Percentiles rank a stretch among this genome's conserved stretches.
phyloP scores from a whole-genome alignment of 768 basidiomycete species.

The Suillus spraguei region DNA sequence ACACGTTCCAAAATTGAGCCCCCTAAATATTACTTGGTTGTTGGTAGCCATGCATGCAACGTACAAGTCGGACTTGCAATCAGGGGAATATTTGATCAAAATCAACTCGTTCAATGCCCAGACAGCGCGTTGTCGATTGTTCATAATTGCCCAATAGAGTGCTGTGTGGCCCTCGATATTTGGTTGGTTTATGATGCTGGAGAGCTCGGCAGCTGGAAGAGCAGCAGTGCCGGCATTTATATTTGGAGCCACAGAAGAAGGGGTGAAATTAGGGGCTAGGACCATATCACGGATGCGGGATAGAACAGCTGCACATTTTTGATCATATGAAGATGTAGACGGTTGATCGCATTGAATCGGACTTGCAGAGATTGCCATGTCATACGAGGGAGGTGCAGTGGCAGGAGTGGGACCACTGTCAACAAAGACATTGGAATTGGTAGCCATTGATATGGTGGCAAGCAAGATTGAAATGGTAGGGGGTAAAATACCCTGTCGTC shows the following conservation, averaged over 20 bases:
- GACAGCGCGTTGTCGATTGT: not conserved
- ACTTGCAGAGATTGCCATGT: not conserved
- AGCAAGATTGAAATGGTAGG: no score
- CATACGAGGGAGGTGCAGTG: not conserved
- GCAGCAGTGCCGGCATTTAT: not conserved
- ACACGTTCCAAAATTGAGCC: not conserved
- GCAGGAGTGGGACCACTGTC: not conserved
- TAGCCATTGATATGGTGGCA: not conserved
- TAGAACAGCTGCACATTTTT: not conserved
- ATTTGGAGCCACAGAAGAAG: not conserved
- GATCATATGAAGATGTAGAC: not conserved
- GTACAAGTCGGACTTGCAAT: not conserved
- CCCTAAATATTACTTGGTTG: not conserved
- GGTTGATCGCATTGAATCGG: not conserved
- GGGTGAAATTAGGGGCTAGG: not conserved
- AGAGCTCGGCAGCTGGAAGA: not conserved
- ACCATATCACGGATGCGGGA: not conserved
- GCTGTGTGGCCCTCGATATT: not conserved
- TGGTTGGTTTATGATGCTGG: not conserved
- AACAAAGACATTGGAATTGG: not conserved
- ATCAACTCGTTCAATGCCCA: not conserved
- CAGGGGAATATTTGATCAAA: not conserved
- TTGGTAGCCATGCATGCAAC: not conserved
- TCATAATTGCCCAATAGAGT: not conserved
- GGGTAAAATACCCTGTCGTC: no score